Base-by-base conservation (phyloP, 495 filamentous ascomycete species). In the Xylona heveae region DNA sequence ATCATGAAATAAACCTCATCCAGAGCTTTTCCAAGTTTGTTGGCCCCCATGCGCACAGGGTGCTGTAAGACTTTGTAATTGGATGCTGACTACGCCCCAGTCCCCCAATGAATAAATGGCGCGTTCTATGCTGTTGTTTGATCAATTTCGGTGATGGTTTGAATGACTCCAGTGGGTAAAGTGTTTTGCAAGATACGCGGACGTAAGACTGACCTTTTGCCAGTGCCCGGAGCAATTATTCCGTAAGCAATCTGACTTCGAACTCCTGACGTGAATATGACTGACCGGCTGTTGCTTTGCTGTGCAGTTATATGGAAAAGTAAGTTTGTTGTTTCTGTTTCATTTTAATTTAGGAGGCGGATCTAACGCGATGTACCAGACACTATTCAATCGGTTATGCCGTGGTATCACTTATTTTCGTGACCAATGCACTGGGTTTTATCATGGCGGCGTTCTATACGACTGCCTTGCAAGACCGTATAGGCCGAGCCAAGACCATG, bases 361-460 rank as follows among this genome's bases (percentile, higher is more conserved):
- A n/a, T n/a, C n/a, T n/a, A n/a, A n/a, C n/a, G 7, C 14, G 28
- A 7, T 9, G 7, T 7, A 30, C 3, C 12, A 35, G 33, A 12
- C 39, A 74, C 35, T 85, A 83, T 43, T 34, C 53, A 30, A 76
- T 84, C 31, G 70, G 66, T 32, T 83, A 83, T 38, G 68, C 73
- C 4, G 44, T 78, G 15, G 71, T 83, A 16, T 80, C 78, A 7
- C 50, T 83, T 5, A 72, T 91, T 42, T 88, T 84, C 57, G 62
- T 92, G 17, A 59, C 71, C 24, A 78, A 77, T 39, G 79, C 81
- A 0, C 31, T 74, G 10, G 80, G 80, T 14, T 90, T 81, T 54
- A 70, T 83, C 42, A 42, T 60, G 26, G 74, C 74, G 3, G 78
- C 78, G 1, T 68, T 74, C 16, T 56, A 70, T 37, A 65, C 69